Conservation (phyloP, 2,329 filamentous ascomycete genomes). For the Fusarium algeriense region DNA sequence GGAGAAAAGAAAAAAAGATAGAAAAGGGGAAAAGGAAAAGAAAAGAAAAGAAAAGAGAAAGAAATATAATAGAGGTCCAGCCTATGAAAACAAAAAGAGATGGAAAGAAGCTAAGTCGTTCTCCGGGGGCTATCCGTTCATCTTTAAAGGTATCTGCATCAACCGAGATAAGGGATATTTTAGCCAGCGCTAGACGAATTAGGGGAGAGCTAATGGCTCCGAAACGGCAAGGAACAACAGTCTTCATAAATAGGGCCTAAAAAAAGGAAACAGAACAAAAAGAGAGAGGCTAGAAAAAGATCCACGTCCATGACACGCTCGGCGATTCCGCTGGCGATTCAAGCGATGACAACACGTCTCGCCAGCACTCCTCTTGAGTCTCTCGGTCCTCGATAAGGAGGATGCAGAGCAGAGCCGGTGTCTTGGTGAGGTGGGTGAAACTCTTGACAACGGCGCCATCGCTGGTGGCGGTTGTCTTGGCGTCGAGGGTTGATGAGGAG, state of each 20-base stretch:
- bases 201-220: background rate
- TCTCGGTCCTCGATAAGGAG: background rate
- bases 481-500: conserved; percentile 52
- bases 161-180: background rate
- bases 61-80: conserved; percentile 6
- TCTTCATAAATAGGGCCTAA: background rate
- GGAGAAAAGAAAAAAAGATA: background rate
- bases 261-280: background rate
- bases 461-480: conserved; percentile 49
- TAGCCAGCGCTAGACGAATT: background rate
- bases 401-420: background rate
- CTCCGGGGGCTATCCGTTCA: background rate
- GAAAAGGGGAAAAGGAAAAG: too few species aligned
- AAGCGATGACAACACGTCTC: background rate
- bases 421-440: background rate
- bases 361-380: background rate
- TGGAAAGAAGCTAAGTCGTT: background rate
- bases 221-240: background rate
- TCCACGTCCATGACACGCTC: background rate
- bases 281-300: background rate
- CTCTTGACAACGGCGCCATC: background rate
- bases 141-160: background rate
- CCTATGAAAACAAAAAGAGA: conserved; percentile 6
- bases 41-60: too few species aligned
- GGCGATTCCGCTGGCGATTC: background rate